Percentiles rank a stretch among this genome's conserved stretches.
These are phyloP conservation scores for Didymella exigua DNA, from an alignment of 2,329 filamentous ascomycete genomes.

Conservation along the genomic window DNA sequence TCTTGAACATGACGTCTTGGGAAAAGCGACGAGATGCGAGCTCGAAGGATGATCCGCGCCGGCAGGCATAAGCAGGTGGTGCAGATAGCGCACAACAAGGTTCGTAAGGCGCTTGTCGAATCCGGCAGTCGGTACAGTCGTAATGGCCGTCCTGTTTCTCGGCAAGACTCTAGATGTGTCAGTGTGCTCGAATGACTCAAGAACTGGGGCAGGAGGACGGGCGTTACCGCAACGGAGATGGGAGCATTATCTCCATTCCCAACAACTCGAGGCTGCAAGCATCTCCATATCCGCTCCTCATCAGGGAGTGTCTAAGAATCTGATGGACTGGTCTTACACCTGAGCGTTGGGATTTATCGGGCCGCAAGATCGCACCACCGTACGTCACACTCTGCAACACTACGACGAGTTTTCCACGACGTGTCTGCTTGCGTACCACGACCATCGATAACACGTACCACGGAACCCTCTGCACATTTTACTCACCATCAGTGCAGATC, in stretches of 20 bases:
- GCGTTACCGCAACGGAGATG: not conserved
- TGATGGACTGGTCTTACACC: not conserved
- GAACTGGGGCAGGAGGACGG: not conserved
- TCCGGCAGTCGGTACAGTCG: conserved; percentile 1
- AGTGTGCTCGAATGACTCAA: not conserved
- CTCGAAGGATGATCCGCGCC: not conserved
- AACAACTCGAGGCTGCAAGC: not conserved
- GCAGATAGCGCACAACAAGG: not conserved
- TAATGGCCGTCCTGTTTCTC: not conserved
- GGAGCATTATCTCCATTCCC: not conserved
- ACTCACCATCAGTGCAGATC: conserved; percentile 8
- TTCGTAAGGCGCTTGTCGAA: not conserved
- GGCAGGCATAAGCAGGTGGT: conserved; percentile 3
- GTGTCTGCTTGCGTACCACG: not conserved
- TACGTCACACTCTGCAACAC: conserved; percentile 6
- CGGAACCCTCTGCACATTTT: not conserved
- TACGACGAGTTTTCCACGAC: not conserved
- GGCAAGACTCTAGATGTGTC: not conserved
- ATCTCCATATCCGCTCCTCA: not conserved
- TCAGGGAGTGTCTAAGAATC: not conserved
- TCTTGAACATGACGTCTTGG: conserved; percentile 10
- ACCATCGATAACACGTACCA: conserved; percentile 2
- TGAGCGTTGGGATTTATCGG: not conserved
- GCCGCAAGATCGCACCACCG: not conserved
- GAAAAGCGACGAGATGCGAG: not conserved